phyloP scores from a whole-genome alignment of 75 land plant genomes.

The Selaginella tamariscina region DNA sequence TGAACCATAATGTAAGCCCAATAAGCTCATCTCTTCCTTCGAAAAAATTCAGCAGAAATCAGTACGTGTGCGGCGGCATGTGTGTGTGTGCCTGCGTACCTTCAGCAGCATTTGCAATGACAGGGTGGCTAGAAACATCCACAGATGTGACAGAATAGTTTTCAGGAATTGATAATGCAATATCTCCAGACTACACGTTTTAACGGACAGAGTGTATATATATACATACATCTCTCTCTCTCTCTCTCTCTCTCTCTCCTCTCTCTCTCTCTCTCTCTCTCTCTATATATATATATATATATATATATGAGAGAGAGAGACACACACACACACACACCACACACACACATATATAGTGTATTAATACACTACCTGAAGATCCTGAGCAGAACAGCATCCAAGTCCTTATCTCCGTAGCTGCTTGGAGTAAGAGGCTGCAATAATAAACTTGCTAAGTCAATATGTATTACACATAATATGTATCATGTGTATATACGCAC shows the following conservation, averaged over 20 bases:
- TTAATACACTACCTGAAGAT: conserved; percentile 11
- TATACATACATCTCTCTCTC: no score
- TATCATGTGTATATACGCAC: not conserved
- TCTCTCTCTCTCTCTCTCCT: not conserved
- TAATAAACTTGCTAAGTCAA: not conserved
- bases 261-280: no score
- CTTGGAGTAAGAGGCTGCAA: conserved; percentile 14
- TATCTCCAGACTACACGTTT: conserved; percentile 23
- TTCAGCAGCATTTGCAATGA: conserved; percentile 23
- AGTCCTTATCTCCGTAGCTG: conserved; percentile 19
- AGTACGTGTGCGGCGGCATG: not conserved
- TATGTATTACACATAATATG: no score
- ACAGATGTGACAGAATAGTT: conserved; percentile 27
- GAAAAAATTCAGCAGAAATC: not conserved
- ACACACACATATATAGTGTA: not conserved
- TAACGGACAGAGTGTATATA: not conserved
- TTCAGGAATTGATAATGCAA: conserved; percentile 27
- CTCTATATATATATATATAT: no score
- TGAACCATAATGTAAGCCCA: conserved; percentile 32
- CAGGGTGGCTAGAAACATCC: conserved; percentile 35
- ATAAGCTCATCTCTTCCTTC: conserved; percentile 30
- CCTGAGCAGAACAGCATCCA: conserved; percentile 13
- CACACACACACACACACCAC: not conserved
- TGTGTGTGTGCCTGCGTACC: conserved; percentile 9
- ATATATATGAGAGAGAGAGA: not conserved